phyloP scores from a whole-genome alignment of 192 early-diverging fungal species.

The Podila horticola region DNA sequence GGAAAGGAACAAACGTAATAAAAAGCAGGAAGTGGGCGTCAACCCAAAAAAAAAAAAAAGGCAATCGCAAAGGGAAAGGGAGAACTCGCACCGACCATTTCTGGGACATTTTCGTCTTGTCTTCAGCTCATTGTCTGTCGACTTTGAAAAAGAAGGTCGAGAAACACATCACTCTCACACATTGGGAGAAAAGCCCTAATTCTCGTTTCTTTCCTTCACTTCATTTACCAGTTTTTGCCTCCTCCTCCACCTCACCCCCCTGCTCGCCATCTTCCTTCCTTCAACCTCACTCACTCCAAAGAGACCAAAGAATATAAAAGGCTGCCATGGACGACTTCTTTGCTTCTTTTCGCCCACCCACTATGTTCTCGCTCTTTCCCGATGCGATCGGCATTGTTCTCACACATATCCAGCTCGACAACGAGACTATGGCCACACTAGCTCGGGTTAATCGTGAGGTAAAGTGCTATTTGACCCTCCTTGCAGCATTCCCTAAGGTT shows the following conservation, averaged over 20 bases:
- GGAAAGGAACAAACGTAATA: not conserved
- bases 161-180: no score
- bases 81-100: not conserved
- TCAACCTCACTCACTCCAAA: not conserved
- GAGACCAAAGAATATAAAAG: no score
- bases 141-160: not conserved
- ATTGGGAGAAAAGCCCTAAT: no score
- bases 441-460: slow-evolving; percentile 44
- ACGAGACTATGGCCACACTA: slow-evolving; percentile 22
- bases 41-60: not conserved
- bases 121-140: not conserved
- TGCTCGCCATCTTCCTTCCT: not conserved
- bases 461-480: not conserved
- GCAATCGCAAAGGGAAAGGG: not conserved
- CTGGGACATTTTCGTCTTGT: not conserved
- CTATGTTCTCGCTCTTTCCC: slow-evolving; percentile 45
- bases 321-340: slow-evolving; percentile 18
- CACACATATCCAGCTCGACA: slow-evolving; percentile 4
- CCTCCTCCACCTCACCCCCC: not conserved
- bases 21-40: slow-evolving; percentile 1
- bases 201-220: no score
- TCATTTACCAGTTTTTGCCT: not conserved
- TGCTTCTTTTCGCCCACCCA: slow-evolving; percentile 3
- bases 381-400: slow-evolving; percentile 33
- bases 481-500: not conserved